Conservation (phyloP, 805 yeast genomes). For the Ogataea dorogensis region DNA sequence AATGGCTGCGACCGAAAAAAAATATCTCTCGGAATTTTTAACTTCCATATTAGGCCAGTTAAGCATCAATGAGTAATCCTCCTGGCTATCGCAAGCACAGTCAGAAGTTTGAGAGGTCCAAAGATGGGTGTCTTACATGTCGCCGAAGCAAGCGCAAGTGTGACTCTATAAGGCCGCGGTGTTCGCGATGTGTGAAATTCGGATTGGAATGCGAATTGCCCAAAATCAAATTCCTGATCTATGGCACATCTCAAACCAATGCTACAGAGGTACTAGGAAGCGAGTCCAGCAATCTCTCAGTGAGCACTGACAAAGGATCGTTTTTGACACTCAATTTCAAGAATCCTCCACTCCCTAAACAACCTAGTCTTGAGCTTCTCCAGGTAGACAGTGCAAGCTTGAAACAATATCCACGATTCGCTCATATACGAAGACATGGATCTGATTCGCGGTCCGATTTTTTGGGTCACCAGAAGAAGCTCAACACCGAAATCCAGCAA, state of each 20-base stretch:
- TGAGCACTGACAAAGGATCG: background rate
- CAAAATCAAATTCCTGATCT: constrained; percentile 9
- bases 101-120: constrained; percentile 9
- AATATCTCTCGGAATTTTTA: background rate
- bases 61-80: background rate
- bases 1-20: too few relatives aligned
- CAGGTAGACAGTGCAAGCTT: constrained; percentile 3
- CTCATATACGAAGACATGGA: constrained; percentile 4
- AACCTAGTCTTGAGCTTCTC: background rate
- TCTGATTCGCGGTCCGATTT: constrained; percentile 5
- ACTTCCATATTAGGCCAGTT: background rate
- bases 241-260: background rate
- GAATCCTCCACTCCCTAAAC: background rate
- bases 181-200: constrained; percentile 9
- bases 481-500: too few relatives aligned
- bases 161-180: constrained; percentile 13
- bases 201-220: constrained; percentile 9
- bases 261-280: constrained; percentile 1
- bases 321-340: background rate
- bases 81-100: constrained; percentile 7
- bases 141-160: constrained; percentile 14
- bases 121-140: constrained; percentile 15
- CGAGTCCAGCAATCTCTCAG: background rate
- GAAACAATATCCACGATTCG: constrained; percentile 3
- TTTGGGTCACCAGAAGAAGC: constrained; percentile 4